A percentile compares a stretch with the other conserved stretches of the same genome.
Evolutionary conservation across 2,329 filamentous ascomycete genomes (phyloP).

Genomic region (Trichoderma sp.): DNA sequence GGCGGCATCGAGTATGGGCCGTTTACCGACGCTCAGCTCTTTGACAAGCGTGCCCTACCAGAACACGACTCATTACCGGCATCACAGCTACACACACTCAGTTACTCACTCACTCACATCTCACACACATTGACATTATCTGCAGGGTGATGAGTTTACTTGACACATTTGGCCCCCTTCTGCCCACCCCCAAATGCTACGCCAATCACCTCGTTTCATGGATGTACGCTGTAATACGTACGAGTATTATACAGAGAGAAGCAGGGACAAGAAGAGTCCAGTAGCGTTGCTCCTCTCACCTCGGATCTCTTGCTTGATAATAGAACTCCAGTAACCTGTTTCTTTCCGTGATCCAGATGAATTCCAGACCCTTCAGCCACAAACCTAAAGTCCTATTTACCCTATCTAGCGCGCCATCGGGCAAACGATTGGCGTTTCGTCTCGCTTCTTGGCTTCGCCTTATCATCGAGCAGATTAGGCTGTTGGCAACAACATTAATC

Average conservation of each 20-base stretch:
- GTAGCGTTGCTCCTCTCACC: background rate
- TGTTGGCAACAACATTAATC: background rate
- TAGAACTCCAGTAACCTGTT: background rate
- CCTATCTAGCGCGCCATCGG: background rate
- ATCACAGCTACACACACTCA: background rate
- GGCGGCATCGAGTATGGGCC: background rate
- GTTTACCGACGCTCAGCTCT: background rate
- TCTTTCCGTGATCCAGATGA: background rate
- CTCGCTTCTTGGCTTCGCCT: background rate
- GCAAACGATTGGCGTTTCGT: background rate
- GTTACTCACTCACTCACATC: background rate
- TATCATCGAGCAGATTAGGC: background rate
- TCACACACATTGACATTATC: background rate
- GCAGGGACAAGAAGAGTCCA: background rate
- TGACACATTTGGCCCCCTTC: slow-evolving; percentile 13
- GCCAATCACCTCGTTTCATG: background rate
- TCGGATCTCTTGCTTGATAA: background rate
- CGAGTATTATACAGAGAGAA: background rate
- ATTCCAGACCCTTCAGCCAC: background rate
- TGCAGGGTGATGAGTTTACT: background rate
- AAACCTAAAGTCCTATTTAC: background rate
- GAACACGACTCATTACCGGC: background rate
- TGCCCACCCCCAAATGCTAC: background rate
- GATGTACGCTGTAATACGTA: background rate
- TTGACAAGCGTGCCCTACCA: background rate